phyloP scores from a whole-genome alignment of 2,329 filamentous ascomycete species.

The Hypoxylon sp. region DNA sequence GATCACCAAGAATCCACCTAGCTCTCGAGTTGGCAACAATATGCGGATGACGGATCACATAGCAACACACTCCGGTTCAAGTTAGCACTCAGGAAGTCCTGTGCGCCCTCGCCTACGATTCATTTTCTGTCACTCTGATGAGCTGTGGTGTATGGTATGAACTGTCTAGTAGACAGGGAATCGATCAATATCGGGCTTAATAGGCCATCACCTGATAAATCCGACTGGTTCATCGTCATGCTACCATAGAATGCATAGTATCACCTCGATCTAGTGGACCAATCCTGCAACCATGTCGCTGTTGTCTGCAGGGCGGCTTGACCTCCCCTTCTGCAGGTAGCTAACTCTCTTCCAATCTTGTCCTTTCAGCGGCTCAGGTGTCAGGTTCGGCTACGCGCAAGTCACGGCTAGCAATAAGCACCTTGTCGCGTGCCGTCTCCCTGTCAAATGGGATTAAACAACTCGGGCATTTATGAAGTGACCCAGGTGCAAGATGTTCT shows the following conservation, averaged over 20 bases:
- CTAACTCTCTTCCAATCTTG: slow-evolving; percentile 34
- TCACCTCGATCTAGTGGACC: slow-evolving; percentile 33
- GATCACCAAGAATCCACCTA: slow-evolving; percentile 28
- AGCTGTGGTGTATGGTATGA: slow-evolving; percentile 17
- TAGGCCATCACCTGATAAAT: slow-evolving; percentile 36
- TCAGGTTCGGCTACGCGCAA: slow-evolving; percentile 39
- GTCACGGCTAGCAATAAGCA: slow-evolving; percentile 39
- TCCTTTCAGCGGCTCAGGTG: slow-evolving; percentile 36
- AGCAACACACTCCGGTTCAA: slow-evolving; percentile 9
- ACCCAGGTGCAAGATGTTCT: slow-evolving; percentile 29
- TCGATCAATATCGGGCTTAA: slow-evolving; percentile 29
- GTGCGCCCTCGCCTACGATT: slow-evolving; percentile 10
- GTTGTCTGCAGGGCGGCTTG: slow-evolving; percentile 20
- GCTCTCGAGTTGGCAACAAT: slow-evolving; percentile 22
- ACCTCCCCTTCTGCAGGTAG: slow-evolving; percentile 35
- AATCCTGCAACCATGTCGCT: slow-evolving; percentile 35
- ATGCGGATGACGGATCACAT: slow-evolving; percentile 24
- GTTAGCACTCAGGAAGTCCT: slow-evolving; percentile 7
- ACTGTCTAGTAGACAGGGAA: slow-evolving; percentile 25
- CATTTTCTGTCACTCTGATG: slow-evolving; percentile 11
- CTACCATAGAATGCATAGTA: slow-evolving; percentile 29
- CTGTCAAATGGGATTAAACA: slow-evolving; percentile 35
- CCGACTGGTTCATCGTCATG: slow-evolving; percentile 35
- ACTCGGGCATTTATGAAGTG: slow-evolving; percentile 36
- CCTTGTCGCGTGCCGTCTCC: slow-evolving; percentile 41